Base-by-base conservation (phyloP, 2,329 filamentous ascomycete species). In the Sporothrix sp. region DNA sequence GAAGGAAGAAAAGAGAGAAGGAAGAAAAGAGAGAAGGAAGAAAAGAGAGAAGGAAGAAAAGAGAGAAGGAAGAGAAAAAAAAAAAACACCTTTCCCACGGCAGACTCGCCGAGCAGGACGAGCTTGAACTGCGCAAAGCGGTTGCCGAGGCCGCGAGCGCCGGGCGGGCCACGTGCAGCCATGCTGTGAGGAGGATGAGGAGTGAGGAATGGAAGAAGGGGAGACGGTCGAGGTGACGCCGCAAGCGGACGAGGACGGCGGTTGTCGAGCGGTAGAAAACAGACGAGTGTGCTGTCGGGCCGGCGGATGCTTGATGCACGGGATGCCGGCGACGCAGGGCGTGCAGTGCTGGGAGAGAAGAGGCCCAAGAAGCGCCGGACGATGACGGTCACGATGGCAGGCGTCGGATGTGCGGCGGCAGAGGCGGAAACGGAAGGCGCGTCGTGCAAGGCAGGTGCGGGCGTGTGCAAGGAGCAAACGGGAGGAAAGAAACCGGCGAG, bases 121-220 rank as follows among this genome's bases (percentile, higher is more conserved):
- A 98, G 80, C 78, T 98, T 98, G 75, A 98, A 98, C 78, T 98
- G 93, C 63, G 93, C 91, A 71, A 98, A 97, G 64, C 91, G 84
- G 70, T 86, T 80, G 82, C 83, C 80, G 76, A 75, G 71, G 65
- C 76, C 78, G 62, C 78, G 77, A 60, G 75, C 71, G 62, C 75
- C 77, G 62, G 76, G 72, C 59, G 76, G 72, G 62, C 82, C 81
- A 81, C 89, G 82, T 68, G 86, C 79, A 71, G 90, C 86, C 91
- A 97, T 97, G 67, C 3, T 48, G 37, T 9, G 23, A 32, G n/a
- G 18, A 30, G 46, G 30, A 18, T 20, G 42, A 16, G 32, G 16
- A 16, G 4, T 33, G 16, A 8, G 36, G 13, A 6, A n/a, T 9
- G 32, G 28, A 28, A 13, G 20, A 8, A 2, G 32, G 25, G 25